Base-by-base conservation (phyloP, 768 basidiomycete species). In the Kwoniella sp. region DNA sequence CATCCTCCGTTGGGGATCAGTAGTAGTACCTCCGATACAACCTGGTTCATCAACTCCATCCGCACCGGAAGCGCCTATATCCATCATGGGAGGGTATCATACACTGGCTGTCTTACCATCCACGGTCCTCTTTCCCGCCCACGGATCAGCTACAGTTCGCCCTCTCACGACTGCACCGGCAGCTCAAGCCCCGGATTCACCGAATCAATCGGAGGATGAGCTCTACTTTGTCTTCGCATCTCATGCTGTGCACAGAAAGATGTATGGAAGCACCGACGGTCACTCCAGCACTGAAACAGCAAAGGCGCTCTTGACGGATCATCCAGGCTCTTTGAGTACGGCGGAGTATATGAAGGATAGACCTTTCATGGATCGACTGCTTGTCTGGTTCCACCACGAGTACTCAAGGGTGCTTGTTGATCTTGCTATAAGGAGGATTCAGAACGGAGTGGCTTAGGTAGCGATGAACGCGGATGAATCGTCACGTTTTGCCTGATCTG, bases 361-460 rank as follows among this genome's bases (percentile, higher is more conserved):
- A 1, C 40, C 17, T 29, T 9, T 33, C 36, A 7, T 19, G 9
- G 50, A 51, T 44, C 33, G 22, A 12, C 12, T 51, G 21, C 50
- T 60, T 30, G 30, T 53, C 1, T 22, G 19, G 29, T 60, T 60
- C 17, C 58, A 60, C 21, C 49, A 44, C 26, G 22, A 29, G 2
- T 60, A 60, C 50, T 60, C 58, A 10, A 51, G 58, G 25, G n/a
- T 60, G 13, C 50, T 60, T 27, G 22, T 60, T 12, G 30, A 60
- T 52, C 24, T 60, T 25, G 30, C 58, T 13, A 44, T 44, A 4
- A 44, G 17, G 40, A 44, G 40, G 40, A 13, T 33, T 33, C 7
- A 5, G 33, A 13, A 33, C 5, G 13, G 33, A n/a, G n/a, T n/a
- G n/a, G n/a, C n/a, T n/a, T n/a, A n/a, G n/a, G n/a, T n/a, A n/a